Base-by-base conservation (phyloP, 345 rosid genomes). In the Angophora floribunda region DNA sequence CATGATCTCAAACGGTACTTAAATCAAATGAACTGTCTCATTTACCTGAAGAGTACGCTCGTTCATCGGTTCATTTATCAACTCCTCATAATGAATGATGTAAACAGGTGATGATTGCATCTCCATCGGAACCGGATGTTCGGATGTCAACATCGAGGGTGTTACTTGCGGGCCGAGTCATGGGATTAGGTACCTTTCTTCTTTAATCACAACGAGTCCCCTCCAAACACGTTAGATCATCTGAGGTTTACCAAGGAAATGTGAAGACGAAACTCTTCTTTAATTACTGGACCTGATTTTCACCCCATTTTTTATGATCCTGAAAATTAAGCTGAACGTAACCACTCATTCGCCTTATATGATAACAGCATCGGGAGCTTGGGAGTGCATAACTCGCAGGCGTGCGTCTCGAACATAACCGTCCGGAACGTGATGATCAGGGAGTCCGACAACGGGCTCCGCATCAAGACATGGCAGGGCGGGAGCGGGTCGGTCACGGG, bases 391-490 rank as follows among this genome's bases (percentile, higher is more conserved):
- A 94, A 98, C 90, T 96, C 99, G 7, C 95, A 95, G 90, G 99
- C 98, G 10, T 98, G 99, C 90, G 99, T 98, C 17, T 92, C 98
- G 2, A 97, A 98, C 97, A 94, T 98, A 87, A 94, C 96, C 6
- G 99, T 96, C 3, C 92, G 97, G 16, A 96, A 96, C 70, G 86
- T 93, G 0, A 13, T 88, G 41, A 96, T 98, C 65, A 91, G 94
- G 85, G 98, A 98, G 90, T 98, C 99, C 4, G 99, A 98, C 90
- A 97, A 98, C 32, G 99, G 99, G 1, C 93, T 98, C 2, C 88
- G 99, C 84, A 93, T 98, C 86, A 98, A 98, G 93, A 98, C 99
- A 55, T 98, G 99, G 99, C 99, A 98, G 90, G 99, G 99, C 0
- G 99, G 99, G 4, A 89, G 94, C 2, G 99, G 99, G 15, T 92